Base-by-base conservation (phyloP, 371 early-diverging fungal genomes). In the Haplosporangium sp. region DNA sequence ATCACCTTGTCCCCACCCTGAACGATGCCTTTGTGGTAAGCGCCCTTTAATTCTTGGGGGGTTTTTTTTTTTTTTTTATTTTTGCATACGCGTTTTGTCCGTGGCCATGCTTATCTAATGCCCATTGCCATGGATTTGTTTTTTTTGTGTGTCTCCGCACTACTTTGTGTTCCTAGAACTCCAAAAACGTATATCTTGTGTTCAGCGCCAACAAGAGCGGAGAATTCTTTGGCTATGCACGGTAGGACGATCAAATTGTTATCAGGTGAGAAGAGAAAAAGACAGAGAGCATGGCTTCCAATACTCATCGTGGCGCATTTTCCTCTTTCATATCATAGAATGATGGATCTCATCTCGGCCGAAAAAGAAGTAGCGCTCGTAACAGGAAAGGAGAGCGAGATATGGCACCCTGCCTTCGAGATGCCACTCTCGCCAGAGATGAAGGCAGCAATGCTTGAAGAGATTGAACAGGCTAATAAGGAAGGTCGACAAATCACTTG, bases 161-260 rank as follows among this genome's bases (percentile, higher is more conserved):
- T 38, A 10, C 18, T 6, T 12, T 16, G 21, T 42, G n/a, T 43
- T 29, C 13, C 16, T 56, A 86, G 83, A 83, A 68, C 40, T 62
- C 85, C 8, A 73, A 75, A 40, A 76, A 83, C 55, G 87, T 87
- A 4, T 87, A 82, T 70, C 79, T 87, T 50, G 80, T 87, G 29
- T 87, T 87, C 60, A 83, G 85, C 48, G 87, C 85, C 16, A 87
- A 87, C 67, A 86, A 84, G 72, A 82, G 81, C 55, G 86, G 87
- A 5, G 86, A 86, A 60, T 87, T 87, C 62, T 85, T 85, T 71
- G 87, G 87, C 18, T 84, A 76, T 62, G 87, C 86, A 21, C 69
- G 83, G 80, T 81, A 81, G 68, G 42, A 55, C 48, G 1, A 18
- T 38, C 40, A 13, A 29, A 29, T 29, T 29, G 29, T 29, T 29